Base-by-base conservation (phyloP, 2,329 filamentous ascomycete species). In the Cercospora berteroae region DNA sequence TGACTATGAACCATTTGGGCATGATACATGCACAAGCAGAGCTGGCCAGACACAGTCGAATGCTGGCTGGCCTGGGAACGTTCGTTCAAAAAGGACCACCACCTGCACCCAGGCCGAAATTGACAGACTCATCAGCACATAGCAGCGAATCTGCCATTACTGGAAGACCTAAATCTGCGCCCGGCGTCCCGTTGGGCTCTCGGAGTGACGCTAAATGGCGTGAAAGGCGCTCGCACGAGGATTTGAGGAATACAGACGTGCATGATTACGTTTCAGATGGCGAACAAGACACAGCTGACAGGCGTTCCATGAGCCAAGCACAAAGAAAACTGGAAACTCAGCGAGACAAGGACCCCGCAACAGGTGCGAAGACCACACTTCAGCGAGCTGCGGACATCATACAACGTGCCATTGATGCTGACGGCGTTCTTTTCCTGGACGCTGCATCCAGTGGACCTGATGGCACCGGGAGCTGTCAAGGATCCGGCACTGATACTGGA, bases 1-100 rank as follows among this genome's bases (percentile, higher is more conserved):
- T 87, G 3, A 80, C 88, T 7, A 88, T 88, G 80, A 83, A 86
- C 23, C 87, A 90, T 66, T 75, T 90, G 8, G 86, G 87, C 77
- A 83, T 81, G 79, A 84, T 80, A 56, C 82, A 83, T 66, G 82
- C 80, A 64, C 84, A 79, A 67, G 83, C 81, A 66, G 86, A 83
- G 71, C 84, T 83, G 71, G 82, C 79, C 72, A 82, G 81, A 70
- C 84, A 80, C 52, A 86, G 82, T 69, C 83, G 81, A 71, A 88
- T 84, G 77, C 83, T 83, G 50, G 81, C 83, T 16, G 85, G 85
- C 0, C 76, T 88, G 13, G 84, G 82, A 2, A 80, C 81, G n/a
- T 87, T 77, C 57, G 73, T 78, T 16, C 73, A 76, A 25, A 60
- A 52, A 23, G 60, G 60, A 10, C 59, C 59, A 6, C 60, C 60